These are phyloP conservation scores for Phlebopus sp. DNA, from an alignment of 1,284 basidiomycete species.

Conservation along the genomic window DNA sequence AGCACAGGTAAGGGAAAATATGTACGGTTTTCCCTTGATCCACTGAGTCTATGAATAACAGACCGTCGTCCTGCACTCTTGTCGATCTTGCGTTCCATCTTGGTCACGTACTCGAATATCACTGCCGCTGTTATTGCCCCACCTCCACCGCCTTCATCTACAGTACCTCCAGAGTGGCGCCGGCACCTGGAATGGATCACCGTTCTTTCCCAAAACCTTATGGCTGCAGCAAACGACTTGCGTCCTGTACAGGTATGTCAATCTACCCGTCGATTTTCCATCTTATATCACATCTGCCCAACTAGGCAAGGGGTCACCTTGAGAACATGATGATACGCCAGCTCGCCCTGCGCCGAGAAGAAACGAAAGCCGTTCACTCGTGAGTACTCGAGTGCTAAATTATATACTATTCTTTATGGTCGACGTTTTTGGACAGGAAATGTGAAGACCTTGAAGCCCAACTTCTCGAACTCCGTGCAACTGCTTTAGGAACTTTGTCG, in stretches of 20 bases:
- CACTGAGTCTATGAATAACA: constrained; percentile 23
- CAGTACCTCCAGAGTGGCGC: constrained; percentile 65
- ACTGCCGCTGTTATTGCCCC: constrained; percentile 61
- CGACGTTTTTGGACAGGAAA: constrained; percentile 42
- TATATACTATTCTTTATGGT: constrained; percentile 8
- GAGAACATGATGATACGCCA: constrained; percentile 76
- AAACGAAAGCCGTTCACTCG: constrained; percentile 64
- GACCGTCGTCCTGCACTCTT: constrained; percentile 71
- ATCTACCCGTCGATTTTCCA: constrained; percentile 1
- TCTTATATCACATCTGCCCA: constrained; percentile 5
- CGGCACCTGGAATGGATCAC: constrained; percentile 72
- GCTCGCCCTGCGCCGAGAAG: constrained; percentile 63
- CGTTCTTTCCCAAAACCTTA: constrained; percentile 72
- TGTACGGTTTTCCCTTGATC: constrained; percentile 9
- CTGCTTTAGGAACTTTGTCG: constrained; percentile 16
- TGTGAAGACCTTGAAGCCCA: constrained; percentile 65
- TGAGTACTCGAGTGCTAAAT: constrained; percentile 43
- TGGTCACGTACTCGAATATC: constrained; percentile 68
- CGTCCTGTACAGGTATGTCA: constrained; percentile 69
- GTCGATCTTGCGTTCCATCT: constrained; percentile 62
- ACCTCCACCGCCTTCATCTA: constrained; percentile 48
- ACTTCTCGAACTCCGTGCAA: constrained; percentile 48
- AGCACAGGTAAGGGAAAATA: constrained; percentile 47
- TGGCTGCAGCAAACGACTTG: constrained; percentile 78
- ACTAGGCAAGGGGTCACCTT: constrained; percentile 65